These are phyloP conservation scores for Durotheca rogersii DNA, from an alignment of 495 filamentous ascomycete species.

Conservation along the genomic window DNA sequence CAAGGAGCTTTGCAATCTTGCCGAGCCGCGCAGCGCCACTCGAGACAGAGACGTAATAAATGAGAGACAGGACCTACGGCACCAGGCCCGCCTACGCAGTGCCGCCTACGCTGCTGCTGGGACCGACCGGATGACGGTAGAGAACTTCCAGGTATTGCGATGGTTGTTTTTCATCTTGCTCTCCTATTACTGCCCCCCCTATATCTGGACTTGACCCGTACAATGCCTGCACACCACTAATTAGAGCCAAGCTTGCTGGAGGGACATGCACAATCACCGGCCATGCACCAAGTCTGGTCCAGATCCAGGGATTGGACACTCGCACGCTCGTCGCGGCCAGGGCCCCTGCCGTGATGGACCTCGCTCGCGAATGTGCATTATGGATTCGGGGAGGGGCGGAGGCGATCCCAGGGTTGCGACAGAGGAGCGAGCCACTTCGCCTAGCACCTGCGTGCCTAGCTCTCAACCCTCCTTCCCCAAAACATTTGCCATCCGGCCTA, in stretches of 20 bases:
- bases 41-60: neutral
- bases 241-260: conserved; percentile 24
- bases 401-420: neutral
- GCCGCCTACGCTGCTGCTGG: conserved; percentile 1
- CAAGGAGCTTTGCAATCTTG: too few relatives aligned
- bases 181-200: conserved; percentile 22
- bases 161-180: neutral
- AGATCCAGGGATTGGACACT: conserved; percentile 31
- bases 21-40: neutral
- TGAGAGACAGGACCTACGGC: neutral
- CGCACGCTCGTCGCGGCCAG: conserved; percentile 23
- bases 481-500: too few relatives aligned
- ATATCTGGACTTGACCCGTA: conserved; percentile 18
- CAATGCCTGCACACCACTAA: conserved; percentile 19
- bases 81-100: too few relatives aligned
- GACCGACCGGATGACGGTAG: conserved; percentile 2
- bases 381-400: neutral
- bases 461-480: too few relatives aligned
- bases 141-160: conserved; percentile 4
- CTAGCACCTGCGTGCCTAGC: neutral
- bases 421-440: conserved; percentile 16
- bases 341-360: conserved; percentile 24
- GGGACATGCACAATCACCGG: conserved; percentile 26
- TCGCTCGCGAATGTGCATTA: conserved; percentile 9
- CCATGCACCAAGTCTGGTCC: conserved; percentile 19